Conservation (phyloP, 768 basidiomycete genomes). For the Boletus eberwhitei region DNA sequence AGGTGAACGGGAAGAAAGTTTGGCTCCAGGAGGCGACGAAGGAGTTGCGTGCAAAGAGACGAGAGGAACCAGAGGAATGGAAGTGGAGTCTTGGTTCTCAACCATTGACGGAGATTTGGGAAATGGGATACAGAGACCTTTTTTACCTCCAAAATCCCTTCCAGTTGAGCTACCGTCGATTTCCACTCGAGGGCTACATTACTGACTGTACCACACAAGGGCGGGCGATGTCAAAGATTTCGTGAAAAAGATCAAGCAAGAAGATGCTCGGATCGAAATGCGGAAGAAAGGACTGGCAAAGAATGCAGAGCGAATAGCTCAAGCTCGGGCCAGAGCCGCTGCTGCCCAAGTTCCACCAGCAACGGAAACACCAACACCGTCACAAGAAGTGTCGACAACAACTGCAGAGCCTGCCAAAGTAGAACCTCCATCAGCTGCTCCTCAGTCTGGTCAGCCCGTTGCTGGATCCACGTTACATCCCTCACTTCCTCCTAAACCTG, state of each 20-base stretch:
- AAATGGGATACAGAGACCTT: slow-evolving; percentile 70
- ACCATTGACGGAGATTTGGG: slow-evolving; percentile 78
- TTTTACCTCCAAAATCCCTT: slow-evolving; percentile 61
- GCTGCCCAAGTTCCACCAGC: slow-evolving; percentile 18
- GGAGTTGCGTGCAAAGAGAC: slow-evolving; percentile 49
- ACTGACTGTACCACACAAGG: slow-evolving; percentile 33
- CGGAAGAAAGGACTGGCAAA: slow-evolving; percentile 40
- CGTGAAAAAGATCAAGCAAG: slow-evolving; percentile 64
- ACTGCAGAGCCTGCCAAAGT: slow-evolving; percentile 19
- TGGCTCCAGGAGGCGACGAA: slow-evolving; percentile 64
- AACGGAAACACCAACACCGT: slow-evolving; percentile 17
- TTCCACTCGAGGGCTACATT: neutral
- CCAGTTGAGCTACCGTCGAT: slow-evolving; percentile 46
- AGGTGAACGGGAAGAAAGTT: slow-evolving; percentile 46
- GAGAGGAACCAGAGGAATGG: slow-evolving; percentile 59
- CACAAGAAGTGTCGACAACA: slow-evolving; percentile 17
- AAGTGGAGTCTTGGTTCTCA: slow-evolving; percentile 63
- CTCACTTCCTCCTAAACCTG: slow-evolving; percentile 71
- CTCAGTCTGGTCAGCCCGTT: slow-evolving; percentile 5
- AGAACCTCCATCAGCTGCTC: slow-evolving; percentile 8
- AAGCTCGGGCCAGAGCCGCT: slow-evolving; percentile 43
- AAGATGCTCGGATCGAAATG: slow-evolving; percentile 59
- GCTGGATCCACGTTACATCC: slow-evolving; percentile 55
- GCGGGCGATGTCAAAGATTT: slow-evolving; percentile 75
- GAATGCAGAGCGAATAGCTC: slow-evolving; percentile 36